These are phyloP conservation scores for Tricholoma terreum DNA, from an alignment of 768 basidiomycete species.

Conservation along the genomic window DNA sequence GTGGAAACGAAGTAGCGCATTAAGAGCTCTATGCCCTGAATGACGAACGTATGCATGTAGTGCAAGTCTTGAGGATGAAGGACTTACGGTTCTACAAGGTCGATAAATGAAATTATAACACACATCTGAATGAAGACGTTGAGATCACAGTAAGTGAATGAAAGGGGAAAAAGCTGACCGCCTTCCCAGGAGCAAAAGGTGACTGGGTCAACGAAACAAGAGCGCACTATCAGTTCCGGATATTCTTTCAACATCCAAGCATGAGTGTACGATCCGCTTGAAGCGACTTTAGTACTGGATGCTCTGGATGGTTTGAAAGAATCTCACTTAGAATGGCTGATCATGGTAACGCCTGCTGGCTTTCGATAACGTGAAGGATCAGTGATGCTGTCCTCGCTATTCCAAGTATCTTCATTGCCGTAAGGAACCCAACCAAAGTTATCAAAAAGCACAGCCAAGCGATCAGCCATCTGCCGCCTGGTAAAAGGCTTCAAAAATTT, in stretches of 20 bases:
- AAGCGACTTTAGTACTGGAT: background rate
- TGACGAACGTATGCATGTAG: conserved; percentile 3
- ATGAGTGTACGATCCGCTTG: conserved; percentile 77
- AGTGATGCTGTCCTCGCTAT: conserved; percentile 22
- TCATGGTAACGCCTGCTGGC: conserved; percentile 62
- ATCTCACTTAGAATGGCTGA: conserved; percentile 87
- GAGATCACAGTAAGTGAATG: background rate
- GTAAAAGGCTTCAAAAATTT: conserved; percentile 68
- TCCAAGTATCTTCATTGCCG: conserved; percentile 15
- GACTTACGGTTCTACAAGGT: conserved; percentile 56
- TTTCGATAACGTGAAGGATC: conserved; percentile 16
- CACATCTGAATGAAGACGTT: conserved; percentile 51
- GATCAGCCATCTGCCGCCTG: conserved; percentile 54
- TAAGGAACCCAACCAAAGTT: conserved; percentile 62
- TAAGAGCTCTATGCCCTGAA: conserved; percentile 71
- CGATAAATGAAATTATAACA: conserved; percentile 91
- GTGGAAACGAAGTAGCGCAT: conserved; percentile 87
- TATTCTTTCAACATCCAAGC: conserved; percentile 86
- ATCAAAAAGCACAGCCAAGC: conserved; percentile 54
- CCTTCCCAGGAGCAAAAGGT: conserved; percentile 95
- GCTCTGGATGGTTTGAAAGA: background rate
- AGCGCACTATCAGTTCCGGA: conserved; percentile 65
- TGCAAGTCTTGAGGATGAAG: conserved; percentile 2
- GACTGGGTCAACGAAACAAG: conserved; percentile 89
- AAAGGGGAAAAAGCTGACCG: conserved; percentile 41